Evolutionary conservation across 2,329 filamentous ascomycete species (phyloP).

Genomic region (Dothideomycetes sp.): DNA sequence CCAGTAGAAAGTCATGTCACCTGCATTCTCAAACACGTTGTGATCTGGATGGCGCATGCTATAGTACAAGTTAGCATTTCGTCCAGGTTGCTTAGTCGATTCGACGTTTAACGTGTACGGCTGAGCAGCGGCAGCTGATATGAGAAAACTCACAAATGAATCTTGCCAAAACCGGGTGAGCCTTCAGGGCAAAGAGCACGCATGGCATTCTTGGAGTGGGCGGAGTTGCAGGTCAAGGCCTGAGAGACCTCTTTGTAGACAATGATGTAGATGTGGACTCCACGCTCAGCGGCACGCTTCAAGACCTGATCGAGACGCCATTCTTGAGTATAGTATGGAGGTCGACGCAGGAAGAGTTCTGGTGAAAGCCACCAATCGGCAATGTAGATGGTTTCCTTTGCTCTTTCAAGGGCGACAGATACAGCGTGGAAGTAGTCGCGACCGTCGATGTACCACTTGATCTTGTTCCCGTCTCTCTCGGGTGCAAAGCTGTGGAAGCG

Average conservation of each 20-base stretch:
- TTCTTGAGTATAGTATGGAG: constrained; percentile 72
- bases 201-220: constrained; percentile 82
- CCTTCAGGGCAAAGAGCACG: constrained; percentile 72
- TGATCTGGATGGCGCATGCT: constrained; percentile 84
- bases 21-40: constrained; percentile 85
- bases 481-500: constrained; percentile 89
- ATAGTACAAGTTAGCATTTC: too few relatives aligned
- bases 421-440: constrained; percentile 93
- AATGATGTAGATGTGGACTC: constrained; percentile 87
- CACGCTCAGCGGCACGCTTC: constrained; percentile 80
- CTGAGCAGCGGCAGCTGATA: too few relatives aligned
- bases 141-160: constrained; percentile 47
- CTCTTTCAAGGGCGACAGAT: constrained; percentile 77
- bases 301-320: constrained; percentile 80
- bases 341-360: constrained; percentile 75
- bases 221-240: constrained; percentile 77
- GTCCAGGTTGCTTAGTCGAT: too few relatives aligned
- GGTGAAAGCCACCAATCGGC: constrained; percentile 95
- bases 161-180: constrained; percentile 75
- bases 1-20: constrained; percentile 96
- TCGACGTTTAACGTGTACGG: too few relatives aligned
- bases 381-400: constrained; percentile 91
- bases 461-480: constrained; percentile 69
- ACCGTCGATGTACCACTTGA: constrained; percentile 97
- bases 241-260: constrained; percentile 72